Evolutionary conservation across 768 basidiomycete species (phyloP).

Genomic region (Lyophyllum semitale): DNA sequence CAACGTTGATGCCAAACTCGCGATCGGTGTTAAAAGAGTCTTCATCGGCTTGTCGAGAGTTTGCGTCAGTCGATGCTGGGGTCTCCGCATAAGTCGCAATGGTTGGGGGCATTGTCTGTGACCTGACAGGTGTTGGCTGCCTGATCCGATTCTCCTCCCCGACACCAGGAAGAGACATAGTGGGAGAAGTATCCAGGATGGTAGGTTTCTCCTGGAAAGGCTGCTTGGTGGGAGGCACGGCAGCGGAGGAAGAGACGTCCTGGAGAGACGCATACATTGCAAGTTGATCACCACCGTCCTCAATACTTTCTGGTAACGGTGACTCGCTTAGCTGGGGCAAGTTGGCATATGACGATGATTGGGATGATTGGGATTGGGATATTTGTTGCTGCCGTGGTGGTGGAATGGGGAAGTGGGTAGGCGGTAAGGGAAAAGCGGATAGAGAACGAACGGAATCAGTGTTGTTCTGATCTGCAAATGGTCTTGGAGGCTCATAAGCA

Average conservation of each 20-base stretch:
- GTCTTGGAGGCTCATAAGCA: slow-evolving; percentile 37
- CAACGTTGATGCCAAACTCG: slow-evolving; percentile 34
- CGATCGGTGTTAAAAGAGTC: slow-evolving; percentile 24
- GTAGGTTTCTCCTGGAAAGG: slow-evolving; percentile 3
- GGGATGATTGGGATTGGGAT: slow-evolving; percentile 25
- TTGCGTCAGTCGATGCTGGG: background rate
- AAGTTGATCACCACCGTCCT: background rate
- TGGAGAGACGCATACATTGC: background rate
- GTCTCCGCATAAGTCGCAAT: background rate
- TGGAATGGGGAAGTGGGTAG: slow-evolving; percentile 70
- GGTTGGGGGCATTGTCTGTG: background rate
- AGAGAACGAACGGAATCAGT: slow-evolving; percentile 66
- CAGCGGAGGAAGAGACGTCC: background rate
- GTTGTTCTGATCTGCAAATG: slow-evolving; percentile 36
- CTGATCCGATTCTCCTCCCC: background rate
- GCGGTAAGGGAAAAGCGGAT: slow-evolving; percentile 74
- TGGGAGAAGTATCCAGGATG: background rate
- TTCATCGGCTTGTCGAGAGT: slow-evolving; percentile 9
- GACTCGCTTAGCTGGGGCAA: slow-evolving; percentile 24
- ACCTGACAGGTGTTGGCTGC: background rate
- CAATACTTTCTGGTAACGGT: slow-evolving; percentile 21
- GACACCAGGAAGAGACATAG: background rate
- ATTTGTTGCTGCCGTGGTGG: slow-evolving; percentile 33
- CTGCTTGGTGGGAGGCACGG: background rate
- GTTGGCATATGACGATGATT: slow-evolving; percentile 24